Evolutionary conservation across 2,329 filamentous ascomycete genomes (phyloP).

Genomic region (Diaporthe citrichinensis): DNA sequence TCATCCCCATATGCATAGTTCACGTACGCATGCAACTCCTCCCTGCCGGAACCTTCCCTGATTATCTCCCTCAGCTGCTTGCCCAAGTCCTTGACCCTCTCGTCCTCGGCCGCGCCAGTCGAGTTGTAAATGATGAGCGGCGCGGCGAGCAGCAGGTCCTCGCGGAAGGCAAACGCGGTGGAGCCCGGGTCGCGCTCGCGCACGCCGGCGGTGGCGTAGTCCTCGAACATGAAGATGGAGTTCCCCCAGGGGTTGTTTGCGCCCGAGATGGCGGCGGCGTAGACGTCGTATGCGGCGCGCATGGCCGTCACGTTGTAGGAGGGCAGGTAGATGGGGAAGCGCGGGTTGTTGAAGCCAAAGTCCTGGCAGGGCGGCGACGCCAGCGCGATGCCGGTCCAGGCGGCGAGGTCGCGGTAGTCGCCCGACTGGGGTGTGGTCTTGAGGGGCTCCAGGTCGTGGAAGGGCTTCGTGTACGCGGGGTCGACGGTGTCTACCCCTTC

Average conservation of each 20-base stretch:
- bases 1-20: slow-evolving; percentile 68
- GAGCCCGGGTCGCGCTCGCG: slow-evolving; percentile 51
- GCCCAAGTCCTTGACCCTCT: slow-evolving; percentile 53
- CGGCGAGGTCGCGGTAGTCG: slow-evolving; percentile 60
- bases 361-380: slow-evolving; percentile 58
- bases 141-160: slow-evolving; percentile 52
- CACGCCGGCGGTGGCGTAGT: slow-evolving; percentile 64
- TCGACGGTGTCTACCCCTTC: slow-evolving; percentile 59
- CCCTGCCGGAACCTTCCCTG: slow-evolving; percentile 50
- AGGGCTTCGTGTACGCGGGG: slow-evolving; percentile 57
- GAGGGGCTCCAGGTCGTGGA: slow-evolving; percentile 58
- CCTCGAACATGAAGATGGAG: slow-evolving; percentile 68
- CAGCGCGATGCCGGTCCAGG: slow-evolving; percentile 57
- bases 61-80: slow-evolving; percentile 56
- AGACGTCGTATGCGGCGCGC: slow-evolving; percentile 52
- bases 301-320: slow-evolving; percentile 52
- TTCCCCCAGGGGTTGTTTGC: slow-evolving; percentile 53
- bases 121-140: slow-evolving; percentile 56
- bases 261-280: slow-evolving; percentile 46
- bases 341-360: slow-evolving; percentile 54
- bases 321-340: slow-evolving; percentile 41
- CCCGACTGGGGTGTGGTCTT: slow-evolving; percentile 51
- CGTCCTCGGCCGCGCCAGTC: slow-evolving; percentile 50
- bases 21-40: slow-evolving; percentile 57
- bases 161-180: slow-evolving; percentile 62